Conservation (phyloP, 2,329 filamentous ascomycete genomes). For the Penicillium sp. region DNA sequence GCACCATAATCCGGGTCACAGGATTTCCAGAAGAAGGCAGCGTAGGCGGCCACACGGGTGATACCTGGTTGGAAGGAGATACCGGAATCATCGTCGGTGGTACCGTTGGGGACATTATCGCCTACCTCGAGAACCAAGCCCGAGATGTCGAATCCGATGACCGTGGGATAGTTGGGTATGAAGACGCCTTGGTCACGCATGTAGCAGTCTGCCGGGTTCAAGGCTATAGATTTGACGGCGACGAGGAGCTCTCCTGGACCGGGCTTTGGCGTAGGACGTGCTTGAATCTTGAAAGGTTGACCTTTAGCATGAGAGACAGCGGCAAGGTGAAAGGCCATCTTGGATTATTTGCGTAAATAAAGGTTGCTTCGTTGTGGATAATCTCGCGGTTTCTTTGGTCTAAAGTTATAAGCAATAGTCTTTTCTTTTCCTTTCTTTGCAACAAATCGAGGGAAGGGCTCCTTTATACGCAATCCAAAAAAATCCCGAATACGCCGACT, state of each 20-base stretch:
- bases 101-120: conserved; percentile 29
- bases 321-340: conserved; percentile 40
- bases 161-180: conserved; percentile 39
- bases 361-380: no score
- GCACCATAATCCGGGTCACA: conserved; percentile 46
- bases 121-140: conserved; percentile 45
- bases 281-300: conserved; percentile 33
- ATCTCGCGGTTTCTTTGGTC: no score
- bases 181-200: conserved; percentile 44
- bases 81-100: conserved; percentile 10
- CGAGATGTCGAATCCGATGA: conserved; percentile 37
- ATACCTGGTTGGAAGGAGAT: conserved; percentile 28
- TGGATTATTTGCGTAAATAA: neutral
- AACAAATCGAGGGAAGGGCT: no score
- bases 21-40: conserved; percentile 39
- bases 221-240: conserved; percentile 45
- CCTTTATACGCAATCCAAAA: no score
- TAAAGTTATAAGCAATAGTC: no score
- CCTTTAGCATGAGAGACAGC: conserved; percentile 35
- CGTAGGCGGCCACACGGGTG: conserved; percentile 39
- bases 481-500: no score
- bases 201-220: conserved; percentile 46
- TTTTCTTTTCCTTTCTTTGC: no score
- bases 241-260: conserved; percentile 47
- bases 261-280: conserved; percentile 43